Base-by-base conservation (phyloP, 2,329 filamentous ascomycete genomes). In the Exophiala sp. region DNA sequence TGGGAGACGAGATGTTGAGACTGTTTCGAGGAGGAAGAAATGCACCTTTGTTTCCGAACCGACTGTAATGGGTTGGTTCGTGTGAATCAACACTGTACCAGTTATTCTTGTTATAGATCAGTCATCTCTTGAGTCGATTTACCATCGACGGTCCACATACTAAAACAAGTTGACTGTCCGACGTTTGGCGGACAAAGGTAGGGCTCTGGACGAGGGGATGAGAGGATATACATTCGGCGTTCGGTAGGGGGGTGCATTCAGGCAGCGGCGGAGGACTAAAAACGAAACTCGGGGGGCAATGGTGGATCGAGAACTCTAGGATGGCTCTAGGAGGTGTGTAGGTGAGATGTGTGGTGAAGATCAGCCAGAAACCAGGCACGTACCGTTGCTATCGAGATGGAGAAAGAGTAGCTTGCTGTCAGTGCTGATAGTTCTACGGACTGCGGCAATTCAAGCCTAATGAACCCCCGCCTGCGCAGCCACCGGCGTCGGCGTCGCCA, bases 1-100 rank as follows among this genome's bases (percentile, higher is more conserved):
- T 76, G 72, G 66, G 72, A 0, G 70, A 67, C 55, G 73, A 76
- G 59, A 75, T 75, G 73, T 60, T 76, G 63, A 66, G 68, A 9
- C 56, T 74, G 58, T 76, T 76, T 50, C 60, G 71, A 32, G 69
- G 72, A 18, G 73, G 73, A 2, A 64, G 73, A 41, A 53, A 55
- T 18, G 61, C 58, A 10, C 60, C 59, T 13, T 39, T 61, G 48
- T 60, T 61, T 56, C 59, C 60, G n/a, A 62, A 60, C 38, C 61
- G 60, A 44, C 46, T 63, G 52, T 60, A 47, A n/a, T n/a, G n/a
- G n/a, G n/a, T n/a, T n/a, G n/a, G n/a, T n/a, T n/a, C n/a, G n/a
- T n/a, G n/a, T n/a, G n/a, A n/a, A n/a, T n/a, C n/a, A n/a, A n/a
- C n/a, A n/a, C n/a, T n/a, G n/a, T n/a, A n/a, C n/a, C n/a, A n/a